Percentiles rank a stretch among this genome's conserved stretches.
Conservation (phyloP, 2,329 filamentous ascomycete species). For the Xylaria arbuscula region DNA sequence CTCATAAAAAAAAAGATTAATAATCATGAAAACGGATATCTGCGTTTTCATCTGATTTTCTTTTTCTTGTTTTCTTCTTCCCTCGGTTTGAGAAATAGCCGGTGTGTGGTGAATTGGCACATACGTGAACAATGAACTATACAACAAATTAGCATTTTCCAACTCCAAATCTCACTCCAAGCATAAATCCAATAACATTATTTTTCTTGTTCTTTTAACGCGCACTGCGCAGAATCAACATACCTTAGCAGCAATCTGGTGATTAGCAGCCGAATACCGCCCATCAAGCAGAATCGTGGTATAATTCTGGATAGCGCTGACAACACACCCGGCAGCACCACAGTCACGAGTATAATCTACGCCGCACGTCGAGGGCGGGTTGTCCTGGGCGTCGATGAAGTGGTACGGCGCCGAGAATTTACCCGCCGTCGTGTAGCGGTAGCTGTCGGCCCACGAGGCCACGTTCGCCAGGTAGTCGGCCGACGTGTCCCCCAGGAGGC, state of each 20-base stretch:
- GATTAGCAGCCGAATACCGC: constrained; percentile 44
- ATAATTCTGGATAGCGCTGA: constrained; percentile 62
- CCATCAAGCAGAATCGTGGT: constrained; percentile 47
- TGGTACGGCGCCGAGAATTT: constrained; percentile 60
- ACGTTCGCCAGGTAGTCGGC: constrained; percentile 60
- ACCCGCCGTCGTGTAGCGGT: constrained; percentile 59
- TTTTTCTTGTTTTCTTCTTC: not conserved
- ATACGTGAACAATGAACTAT: constrained; percentile 51
- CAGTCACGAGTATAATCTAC: constrained; percentile 71
- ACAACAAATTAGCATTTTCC: constrained; percentile 23
- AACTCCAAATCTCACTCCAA: constrained; percentile 11
- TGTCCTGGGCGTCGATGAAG: constrained; percentile 72
- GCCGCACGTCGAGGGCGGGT: constrained; percentile 66
- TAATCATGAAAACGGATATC: no score
- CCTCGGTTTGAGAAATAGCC: not conserved
- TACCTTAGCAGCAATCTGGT: constrained; percentile 55
- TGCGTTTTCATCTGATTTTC: not conserved
- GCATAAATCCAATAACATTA: not conserved
- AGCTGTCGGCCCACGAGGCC: constrained; percentile 64
- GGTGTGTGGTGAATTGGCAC: constrained; percentile 4
- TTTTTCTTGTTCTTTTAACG: not conserved
- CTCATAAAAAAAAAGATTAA: no score
- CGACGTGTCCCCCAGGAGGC: constrained; percentile 57
- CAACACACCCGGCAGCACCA: constrained; percentile 69
- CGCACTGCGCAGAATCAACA: not conserved